Base-by-base conservation (phyloP, 768 basidiomycete genomes). In the Mycena rosella region DNA sequence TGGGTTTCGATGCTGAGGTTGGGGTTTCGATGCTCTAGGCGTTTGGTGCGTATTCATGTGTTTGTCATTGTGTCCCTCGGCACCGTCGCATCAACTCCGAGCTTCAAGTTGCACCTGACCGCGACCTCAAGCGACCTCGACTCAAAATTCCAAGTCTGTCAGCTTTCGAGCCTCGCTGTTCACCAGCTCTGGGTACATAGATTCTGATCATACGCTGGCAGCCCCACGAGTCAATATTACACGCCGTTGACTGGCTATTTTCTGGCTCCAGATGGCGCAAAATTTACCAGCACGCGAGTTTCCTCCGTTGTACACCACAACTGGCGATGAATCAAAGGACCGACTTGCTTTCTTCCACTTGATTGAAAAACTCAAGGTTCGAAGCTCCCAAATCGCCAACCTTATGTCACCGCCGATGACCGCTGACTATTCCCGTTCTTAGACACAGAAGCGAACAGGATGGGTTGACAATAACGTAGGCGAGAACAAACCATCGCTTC, bases 361-460 rank as follows among this genome's bases (percentile, higher is more conserved):
- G 18, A 78, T 99, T 0, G 96, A 97, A 78, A 84, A 89, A 70
- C 81, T 99, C 36, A 98, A 99, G 89, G 96, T 94, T 63, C 10
- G 13, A 42, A 3, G 61, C 22, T 17, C 18, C 26, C 34, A 26
- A 27, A 24, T 30, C 40, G 18, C 30, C 36, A 27, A 17, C 26
- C n/a, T 18, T 5, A 18, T 24, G 2, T 17, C 30, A 3, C 27
- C 9, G n/a, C n/a, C n/a, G n/a, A 34, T 24, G 52, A 1, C 64
- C 24, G 14, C 5, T 14, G 34, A 14, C 26, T 18, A 14, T 49
- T 27, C 32, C 13, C 32, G 13, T 13, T 13, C 30, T 17, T 26
- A 98, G 96, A 96, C 93, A 0, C 96, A 98, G 75, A 97, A 96
- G 77, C 87, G 97, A 11, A 98, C 96, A 0, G 97, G 97, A 68